phyloP scores from a whole-genome alignment of 352 stramenopile genomes.

The Phytophthora constricta region DNA sequence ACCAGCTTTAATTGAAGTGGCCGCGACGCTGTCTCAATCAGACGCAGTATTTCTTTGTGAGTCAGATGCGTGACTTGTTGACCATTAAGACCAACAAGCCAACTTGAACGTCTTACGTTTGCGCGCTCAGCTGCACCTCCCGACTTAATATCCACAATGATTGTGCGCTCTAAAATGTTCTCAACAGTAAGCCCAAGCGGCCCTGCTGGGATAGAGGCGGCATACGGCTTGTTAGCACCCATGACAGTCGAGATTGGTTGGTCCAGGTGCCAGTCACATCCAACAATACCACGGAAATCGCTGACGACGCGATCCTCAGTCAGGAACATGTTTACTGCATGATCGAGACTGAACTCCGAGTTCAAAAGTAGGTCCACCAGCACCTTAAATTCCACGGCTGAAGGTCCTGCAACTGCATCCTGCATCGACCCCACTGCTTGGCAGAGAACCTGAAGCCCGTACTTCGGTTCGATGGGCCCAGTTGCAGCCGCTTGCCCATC shows the following conservation, averaged over 20 bases:
- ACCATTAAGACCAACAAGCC: conserved; percentile 84
- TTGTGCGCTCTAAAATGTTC: conserved; percentile 88
- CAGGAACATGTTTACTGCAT: conserved; percentile 84
- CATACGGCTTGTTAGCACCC: conserved; percentile 58
- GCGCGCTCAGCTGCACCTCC: conserved; percentile 75
- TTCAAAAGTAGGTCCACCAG: conserved; percentile 77
- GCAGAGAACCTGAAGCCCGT: conserved; percentile 76
- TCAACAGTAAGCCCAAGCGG: conserved; percentile 88
- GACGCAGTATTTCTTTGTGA: conserved; percentile 85
- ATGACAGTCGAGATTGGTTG: conserved; percentile 57
- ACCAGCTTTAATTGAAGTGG: conserved; percentile 79
- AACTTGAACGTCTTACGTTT: conserved; percentile 84
- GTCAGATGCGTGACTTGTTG: conserved; percentile 79
- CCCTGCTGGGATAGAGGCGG: conserved; percentile 77
- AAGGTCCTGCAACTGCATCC: conserved; percentile 65
- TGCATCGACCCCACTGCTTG: conserved; percentile 85
- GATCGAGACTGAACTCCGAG: conserved; percentile 81
- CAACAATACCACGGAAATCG: conserved; percentile 82
- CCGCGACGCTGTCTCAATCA: conserved; percentile 80
- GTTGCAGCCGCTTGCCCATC: conserved; percentile 28
- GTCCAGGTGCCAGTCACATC: conserved; percentile 65
- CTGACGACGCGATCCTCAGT: conserved; percentile 81
- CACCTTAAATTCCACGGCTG: conserved; percentile 69
- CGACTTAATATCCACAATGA: conserved; percentile 90
- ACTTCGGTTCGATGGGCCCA: conserved; percentile 68